These are phyloP conservation scores for Diaporthe vaccinii DNA, from an alignment of 2,329 filamentous ascomycete genomes.

Conservation along the genomic window DNA sequence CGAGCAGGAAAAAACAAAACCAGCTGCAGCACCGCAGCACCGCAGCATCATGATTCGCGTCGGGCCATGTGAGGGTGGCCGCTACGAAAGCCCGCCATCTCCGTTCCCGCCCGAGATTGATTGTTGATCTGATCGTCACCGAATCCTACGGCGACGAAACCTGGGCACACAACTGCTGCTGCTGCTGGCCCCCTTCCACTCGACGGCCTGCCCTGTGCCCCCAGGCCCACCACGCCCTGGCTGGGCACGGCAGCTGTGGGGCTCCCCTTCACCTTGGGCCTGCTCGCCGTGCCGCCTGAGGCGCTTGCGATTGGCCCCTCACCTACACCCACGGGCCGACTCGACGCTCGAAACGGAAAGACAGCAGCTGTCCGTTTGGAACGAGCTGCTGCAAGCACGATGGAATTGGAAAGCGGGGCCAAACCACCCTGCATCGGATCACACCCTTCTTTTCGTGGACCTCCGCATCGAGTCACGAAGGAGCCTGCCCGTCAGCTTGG, in stretches of 20 bases:
- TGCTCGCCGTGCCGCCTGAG: not conserved
- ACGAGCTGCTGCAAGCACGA: constrained; percentile 2
- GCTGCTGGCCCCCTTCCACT: not conserved
- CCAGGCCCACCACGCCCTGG: not conserved
- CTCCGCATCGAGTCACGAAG: constrained; percentile 19
- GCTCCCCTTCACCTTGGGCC: not conserved
- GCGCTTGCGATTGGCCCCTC: constrained; percentile 13
- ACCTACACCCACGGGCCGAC: constrained; percentile 3
- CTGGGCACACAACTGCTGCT: not conserved
- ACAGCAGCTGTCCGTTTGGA: not conserved
- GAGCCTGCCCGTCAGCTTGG: constrained; percentile 5
- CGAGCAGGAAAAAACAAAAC: constrained; percentile 16
- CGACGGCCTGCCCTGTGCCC: not conserved
- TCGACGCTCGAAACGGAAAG: constrained; percentile 13
- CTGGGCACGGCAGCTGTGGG: not conserved
- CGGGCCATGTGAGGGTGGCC: not conserved
- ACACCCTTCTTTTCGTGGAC: constrained; percentile 18
- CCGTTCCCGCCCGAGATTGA: constrained; percentile 30
- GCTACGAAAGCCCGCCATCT: constrained; percentile 9
- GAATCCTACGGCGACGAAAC: not conserved
- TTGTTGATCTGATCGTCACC: constrained; percentile 13
- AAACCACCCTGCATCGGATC: constrained; percentile 15
- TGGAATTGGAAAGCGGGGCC: constrained; percentile 27
- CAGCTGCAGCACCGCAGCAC: not conserved
- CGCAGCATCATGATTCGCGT: constrained; percentile 22